Evolutionary conservation across 495 filamentous ascomycete genomes (phyloP).

Genomic region (Talaromyces adpressus): DNA sequence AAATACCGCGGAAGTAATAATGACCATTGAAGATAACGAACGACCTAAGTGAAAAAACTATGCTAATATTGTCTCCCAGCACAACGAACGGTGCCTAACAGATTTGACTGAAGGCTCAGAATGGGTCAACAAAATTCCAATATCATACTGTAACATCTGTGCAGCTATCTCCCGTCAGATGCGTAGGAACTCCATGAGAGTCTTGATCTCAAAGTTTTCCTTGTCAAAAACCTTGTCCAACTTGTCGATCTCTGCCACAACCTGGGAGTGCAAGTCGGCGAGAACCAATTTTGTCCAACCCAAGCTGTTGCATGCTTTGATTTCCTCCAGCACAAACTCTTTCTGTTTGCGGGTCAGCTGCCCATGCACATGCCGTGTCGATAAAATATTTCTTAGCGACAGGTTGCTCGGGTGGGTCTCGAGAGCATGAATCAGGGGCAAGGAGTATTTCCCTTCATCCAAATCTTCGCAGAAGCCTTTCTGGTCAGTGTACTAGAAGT

Average conservation of each 20-base stretch:
- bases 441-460: constrained; percentile 20
- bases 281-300: neutral
- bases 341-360: neutral
- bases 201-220: neutral
- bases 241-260: neutral
- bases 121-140: neutral
- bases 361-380: neutral
- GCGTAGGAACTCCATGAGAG: neutral
- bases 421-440: neutral
- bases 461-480: constrained; percentile 22
- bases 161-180: neutral
- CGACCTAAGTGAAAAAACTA: neutral
- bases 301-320: neutral
- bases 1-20: neutral
- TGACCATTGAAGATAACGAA: neutral
- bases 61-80: neutral
- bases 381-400: neutral
- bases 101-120: neutral
- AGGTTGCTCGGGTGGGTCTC: neutral
- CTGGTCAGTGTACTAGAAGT: neutral
- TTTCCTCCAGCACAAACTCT: neutral
- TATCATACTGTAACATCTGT: neutral
- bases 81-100: neutral
- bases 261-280: neutral
- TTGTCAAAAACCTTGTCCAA: neutral